Conservation (phyloP, 2,329 filamentous ascomycete genomes). For the Xylaria sp. region DNA sequence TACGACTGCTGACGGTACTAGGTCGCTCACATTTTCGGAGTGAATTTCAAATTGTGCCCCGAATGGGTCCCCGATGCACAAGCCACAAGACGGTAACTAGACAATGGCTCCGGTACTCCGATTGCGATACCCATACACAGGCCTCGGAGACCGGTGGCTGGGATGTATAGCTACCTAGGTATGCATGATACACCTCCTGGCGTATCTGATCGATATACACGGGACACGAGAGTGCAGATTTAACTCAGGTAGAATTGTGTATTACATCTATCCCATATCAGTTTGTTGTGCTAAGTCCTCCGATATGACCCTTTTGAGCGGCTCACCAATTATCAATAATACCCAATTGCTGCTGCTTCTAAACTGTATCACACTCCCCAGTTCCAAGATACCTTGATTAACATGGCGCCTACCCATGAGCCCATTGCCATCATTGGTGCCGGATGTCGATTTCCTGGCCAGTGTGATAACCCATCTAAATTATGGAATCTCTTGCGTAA, state of each 20-base stretch:
- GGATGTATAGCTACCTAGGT: not conserved
- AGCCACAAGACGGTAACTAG: not conserved
- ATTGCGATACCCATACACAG: conserved; percentile 4
- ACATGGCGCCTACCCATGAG: conserved; percentile 1
- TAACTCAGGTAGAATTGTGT: too few species aligned
- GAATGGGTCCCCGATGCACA: not conserved
- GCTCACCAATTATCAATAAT: not conserved
- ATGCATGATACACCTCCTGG: not conserved
- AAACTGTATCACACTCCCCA: not conserved
- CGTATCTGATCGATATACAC: not conserved
- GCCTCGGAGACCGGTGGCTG: conserved; percentile 4
- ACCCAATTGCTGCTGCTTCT: not conserved
- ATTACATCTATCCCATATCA: conserved; percentile 8
- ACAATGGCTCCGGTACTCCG: conserved; percentile 14
- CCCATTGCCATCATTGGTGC: conserved; percentile 18
- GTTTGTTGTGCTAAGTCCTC: not conserved
- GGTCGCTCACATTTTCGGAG: too few species aligned
- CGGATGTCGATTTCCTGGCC: conserved; percentile 8
- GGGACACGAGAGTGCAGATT: not conserved
- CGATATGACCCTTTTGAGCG: not conserved
- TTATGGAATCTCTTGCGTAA: conserved; percentile 4
- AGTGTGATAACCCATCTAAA: not conserved
- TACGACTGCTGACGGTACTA: too few species aligned
- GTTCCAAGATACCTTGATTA: not conserved
- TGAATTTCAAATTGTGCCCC: not conserved